A percentile compares a stretch with the other conserved stretches of the same genome.
These are phyloP conservation scores for Teunomyces kruisii DNA, from an alignment of 805 yeast genomes.

Conservation along the genomic window DNA sequence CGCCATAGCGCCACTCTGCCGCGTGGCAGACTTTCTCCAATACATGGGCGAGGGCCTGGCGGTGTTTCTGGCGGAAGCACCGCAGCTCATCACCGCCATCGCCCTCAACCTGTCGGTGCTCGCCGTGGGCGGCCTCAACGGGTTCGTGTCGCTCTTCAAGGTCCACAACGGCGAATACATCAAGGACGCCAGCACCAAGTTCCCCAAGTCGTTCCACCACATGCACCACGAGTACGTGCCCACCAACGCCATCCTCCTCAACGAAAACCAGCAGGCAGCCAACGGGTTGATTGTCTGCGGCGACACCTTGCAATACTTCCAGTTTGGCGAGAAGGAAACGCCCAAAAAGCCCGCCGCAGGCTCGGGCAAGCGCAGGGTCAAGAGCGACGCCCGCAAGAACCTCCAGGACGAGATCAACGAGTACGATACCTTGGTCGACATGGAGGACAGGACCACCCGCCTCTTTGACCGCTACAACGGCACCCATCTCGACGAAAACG, in stretches of 20 bases:
- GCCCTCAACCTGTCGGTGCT: slow-evolving; percentile 35
- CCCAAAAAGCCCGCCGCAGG: not conserved
- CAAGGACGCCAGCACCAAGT: slow-evolving; percentile 31
- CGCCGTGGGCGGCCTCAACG: slow-evolving; percentile 42
- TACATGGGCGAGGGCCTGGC: slow-evolving; percentile 6
- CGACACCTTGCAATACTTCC: slow-evolving; percentile 45
- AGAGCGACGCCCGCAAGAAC: slow-evolving; percentile 20
- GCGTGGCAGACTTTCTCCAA: slow-evolving; percentile 11
- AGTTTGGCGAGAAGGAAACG: slow-evolving; percentile 39
- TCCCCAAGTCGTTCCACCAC: slow-evolving; percentile 25
- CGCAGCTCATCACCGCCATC: slow-evolving; percentile 20
- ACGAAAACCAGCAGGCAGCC: slow-evolving; percentile 21
- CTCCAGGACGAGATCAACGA: slow-evolving; percentile 38
- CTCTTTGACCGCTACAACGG: slow-evolving; percentile 51
- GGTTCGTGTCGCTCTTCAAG: slow-evolving; percentile 43
- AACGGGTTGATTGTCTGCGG: slow-evolving; percentile 44
- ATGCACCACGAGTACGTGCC: slow-evolving; percentile 25
- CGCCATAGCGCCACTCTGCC: slow-evolving; percentile 21
- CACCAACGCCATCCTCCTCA: slow-evolving; percentile 24
- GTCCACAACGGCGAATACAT: slow-evolving; percentile 41
- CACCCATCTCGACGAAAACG: slow-evolving; percentile 23
- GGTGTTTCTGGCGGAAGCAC: slow-evolving; percentile 5
- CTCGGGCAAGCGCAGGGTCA: slow-evolving; percentile 17
- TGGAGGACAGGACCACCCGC: slow-evolving; percentile 18
- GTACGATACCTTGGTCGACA: slow-evolving; percentile 29